Evolutionary conservation across 73 alveolate genomes (phyloP).

Genomic region (Paramecium pentaurelia): DNA sequence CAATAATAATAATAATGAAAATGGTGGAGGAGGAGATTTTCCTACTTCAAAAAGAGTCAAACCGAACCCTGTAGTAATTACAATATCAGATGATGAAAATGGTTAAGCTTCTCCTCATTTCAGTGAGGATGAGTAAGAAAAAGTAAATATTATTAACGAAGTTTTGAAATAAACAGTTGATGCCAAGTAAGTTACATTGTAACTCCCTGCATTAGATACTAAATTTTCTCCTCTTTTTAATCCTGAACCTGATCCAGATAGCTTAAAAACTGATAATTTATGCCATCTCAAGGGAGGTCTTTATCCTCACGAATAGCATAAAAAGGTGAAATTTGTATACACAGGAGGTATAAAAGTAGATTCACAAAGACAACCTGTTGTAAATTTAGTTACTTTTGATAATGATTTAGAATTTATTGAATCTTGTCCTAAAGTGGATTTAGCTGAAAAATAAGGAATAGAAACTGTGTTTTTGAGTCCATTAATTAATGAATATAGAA

Average conservation of each 20-base stretch:
- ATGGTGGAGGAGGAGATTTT: not conserved
- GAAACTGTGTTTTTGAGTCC: not conserved
- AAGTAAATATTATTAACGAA: not conserved
- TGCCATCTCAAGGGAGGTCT: not conserved
- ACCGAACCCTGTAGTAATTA: not conserved
- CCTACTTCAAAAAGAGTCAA: not conserved
- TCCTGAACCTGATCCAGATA: constrained; percentile 30
- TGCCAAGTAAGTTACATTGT: not conserved
- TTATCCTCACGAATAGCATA: not conserved
- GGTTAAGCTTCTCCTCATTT: not conserved
- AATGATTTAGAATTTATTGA: not conserved
- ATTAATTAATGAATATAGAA: not conserved
- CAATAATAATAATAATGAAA: not conserved
- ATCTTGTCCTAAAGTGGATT: not conserved
- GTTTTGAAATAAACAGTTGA: not conserved
- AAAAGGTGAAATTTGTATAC: not conserved
- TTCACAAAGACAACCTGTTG: not conserved
- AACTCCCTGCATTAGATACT: not conserved
- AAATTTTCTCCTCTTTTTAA: constrained; percentile 11
- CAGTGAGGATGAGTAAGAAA: constrained; percentile 19
- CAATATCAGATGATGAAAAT: constrained; percentile 32
- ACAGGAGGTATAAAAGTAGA: not conserved
- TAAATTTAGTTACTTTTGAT: constrained; percentile 8
- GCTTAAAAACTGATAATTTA: not conserved
- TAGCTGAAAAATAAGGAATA: not conserved